Percentiles rank a stretch among this genome's conserved stretches.
phyloP scores from a whole-genome alignment of 331 rosid genomes.

The Rosa hybrid region DNA sequence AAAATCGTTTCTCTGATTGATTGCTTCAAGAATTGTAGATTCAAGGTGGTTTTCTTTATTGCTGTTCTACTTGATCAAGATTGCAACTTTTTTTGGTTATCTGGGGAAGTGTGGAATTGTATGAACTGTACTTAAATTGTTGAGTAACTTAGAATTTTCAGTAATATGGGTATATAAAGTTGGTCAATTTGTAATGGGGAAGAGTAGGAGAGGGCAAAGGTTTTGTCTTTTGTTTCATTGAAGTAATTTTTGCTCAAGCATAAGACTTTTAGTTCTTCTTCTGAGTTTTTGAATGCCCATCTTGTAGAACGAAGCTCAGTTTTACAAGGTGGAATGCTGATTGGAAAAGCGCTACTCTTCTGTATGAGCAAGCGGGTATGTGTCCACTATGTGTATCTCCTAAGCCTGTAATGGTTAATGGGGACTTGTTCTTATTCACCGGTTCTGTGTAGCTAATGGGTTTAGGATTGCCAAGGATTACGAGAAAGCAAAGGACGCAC shows the following conservation, averaged over 20 bases:
- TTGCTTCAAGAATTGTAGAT: background rate
- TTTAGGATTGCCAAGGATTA: slow-evolving; percentile 65
- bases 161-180: background rate
- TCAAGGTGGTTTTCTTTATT: background rate
- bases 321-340: slow-evolving; percentile 95
- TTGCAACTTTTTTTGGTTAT: background rate
- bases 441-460: slow-evolving; percentile 65
- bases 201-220: background rate
- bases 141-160: background rate
- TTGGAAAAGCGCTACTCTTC: slow-evolving; percentile 78
- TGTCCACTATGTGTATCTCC: slow-evolving; percentile 1
- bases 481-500: slow-evolving; percentile 83
- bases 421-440: background rate
- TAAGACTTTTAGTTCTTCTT: slow-evolving; percentile 10
- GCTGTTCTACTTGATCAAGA: background rate
- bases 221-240: background rate
- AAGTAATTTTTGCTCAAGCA: slow-evolving; percentile 11
- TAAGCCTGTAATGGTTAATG: background rate
- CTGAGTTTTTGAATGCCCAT: slow-evolving; percentile 5
- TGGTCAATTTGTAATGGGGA: slow-evolving; percentile 1
- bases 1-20: background rate
- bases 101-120: background rate
- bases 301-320: slow-evolving; percentile 75
- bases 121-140: background rate
- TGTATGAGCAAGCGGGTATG: slow-evolving; percentile 91